A percentile compares a stretch with the other conserved stretches of the same genome.
These are phyloP conservation scores for Cladochytrium replicatum DNA, from an alignment of 192 early-diverging fungal genomes.

Conservation along the genomic window DNA sequence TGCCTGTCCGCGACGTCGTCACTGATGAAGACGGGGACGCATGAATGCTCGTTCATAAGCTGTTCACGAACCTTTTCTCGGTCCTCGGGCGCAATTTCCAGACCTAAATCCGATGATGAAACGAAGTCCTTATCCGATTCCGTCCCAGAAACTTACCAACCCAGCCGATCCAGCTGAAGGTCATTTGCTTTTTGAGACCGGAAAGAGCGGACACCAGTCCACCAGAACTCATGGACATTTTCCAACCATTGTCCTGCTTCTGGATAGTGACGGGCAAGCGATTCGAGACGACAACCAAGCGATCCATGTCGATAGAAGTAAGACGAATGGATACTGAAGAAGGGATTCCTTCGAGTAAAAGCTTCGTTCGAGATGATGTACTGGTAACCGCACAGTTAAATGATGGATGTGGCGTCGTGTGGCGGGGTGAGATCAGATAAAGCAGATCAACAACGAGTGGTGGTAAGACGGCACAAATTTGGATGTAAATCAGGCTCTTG, in stretches of 20 bases:
- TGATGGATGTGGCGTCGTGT: too few relatives aligned
- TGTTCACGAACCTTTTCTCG: conserved; percentile 54
- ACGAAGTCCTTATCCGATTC: too few relatives aligned
- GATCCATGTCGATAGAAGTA: too few relatives aligned
- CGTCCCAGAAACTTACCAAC: conserved; percentile 61
- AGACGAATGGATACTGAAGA: too few relatives aligned
- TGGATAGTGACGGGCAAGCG: conserved; percentile 88
- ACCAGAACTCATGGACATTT: conserved; percentile 82
- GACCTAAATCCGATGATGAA: too few relatives aligned
- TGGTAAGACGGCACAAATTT: too few relatives aligned
- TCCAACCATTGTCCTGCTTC: conserved; percentile 45
- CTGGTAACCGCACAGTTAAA: too few relatives aligned
- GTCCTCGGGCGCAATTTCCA: conserved; percentile 76
- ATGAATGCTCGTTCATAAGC: conserved; percentile 70
- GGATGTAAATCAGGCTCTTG: too few relatives aligned
- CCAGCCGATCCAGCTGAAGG: conserved; percentile 99
- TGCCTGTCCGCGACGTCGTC: conserved; percentile 89
- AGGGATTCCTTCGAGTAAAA: too few relatives aligned
- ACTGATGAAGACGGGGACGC: conserved; percentile 88
- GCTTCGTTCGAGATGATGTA: too few relatives aligned
- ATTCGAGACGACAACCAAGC: conserved; percentile 93
- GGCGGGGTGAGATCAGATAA: too few relatives aligned
- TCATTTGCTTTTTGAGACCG: conserved; percentile 91
- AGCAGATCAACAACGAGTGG: too few relatives aligned
- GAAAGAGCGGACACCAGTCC: conserved; percentile 91